A percentile compares a stretch with the other conserved stretches of the same genome.
Conservation (phyloP, 495 filamentous ascomycete species). For the Talaromyces proteolyticus region DNA sequence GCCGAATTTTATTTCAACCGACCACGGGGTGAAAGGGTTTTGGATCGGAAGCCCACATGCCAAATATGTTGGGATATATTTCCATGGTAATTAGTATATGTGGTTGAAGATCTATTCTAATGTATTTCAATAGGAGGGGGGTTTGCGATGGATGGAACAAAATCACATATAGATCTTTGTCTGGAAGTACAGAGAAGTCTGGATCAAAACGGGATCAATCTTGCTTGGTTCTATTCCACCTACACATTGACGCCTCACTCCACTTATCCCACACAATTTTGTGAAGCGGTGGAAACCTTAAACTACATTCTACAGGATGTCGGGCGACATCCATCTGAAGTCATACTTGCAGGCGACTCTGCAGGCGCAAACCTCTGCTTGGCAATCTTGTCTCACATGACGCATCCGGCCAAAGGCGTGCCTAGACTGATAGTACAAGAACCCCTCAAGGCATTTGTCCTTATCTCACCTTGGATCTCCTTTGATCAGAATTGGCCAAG, state of each 20-base stretch:
- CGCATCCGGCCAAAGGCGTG: conserved; percentile 42
- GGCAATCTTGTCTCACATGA: conserved; percentile 41
- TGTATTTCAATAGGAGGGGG: conserved; percentile 5
- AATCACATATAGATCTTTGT: conserved; percentile 5
- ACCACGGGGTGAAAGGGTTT: conserved; percentile 43
- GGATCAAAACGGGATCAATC: conserved; percentile 1
- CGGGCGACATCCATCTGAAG: conserved; percentile 9
- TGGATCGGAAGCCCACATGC: conserved; percentile 55
- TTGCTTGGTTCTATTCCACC: conserved; percentile 15
- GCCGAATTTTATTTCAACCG: conserved; percentile 5
- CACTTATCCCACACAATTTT: conserved; percentile 54
- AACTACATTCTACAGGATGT: conserved; percentile 40
- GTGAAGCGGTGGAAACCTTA: conserved; percentile 48
- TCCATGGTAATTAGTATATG: conserved; percentile 39
- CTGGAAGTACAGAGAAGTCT: conserved; percentile 5
- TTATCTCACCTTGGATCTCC: conserved; percentile 10
- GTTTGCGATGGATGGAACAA: conserved; percentile 6
- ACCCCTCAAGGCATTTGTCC: conserved; percentile 1
- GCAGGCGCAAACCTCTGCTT: conserved; percentile 46
- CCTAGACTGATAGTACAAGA: conserved; percentile 6
- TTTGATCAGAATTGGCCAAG: conserved; percentile 8
- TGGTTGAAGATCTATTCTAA: conserved; percentile 2
- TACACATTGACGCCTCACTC: conserved; percentile 53
- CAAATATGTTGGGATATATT: conserved; percentile 51
- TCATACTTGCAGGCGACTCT: conserved; percentile 47